Evolutionary conservation across 768 basidiomycete species (phyloP).

Genomic region (Hypsizygus marmoreus): DNA sequence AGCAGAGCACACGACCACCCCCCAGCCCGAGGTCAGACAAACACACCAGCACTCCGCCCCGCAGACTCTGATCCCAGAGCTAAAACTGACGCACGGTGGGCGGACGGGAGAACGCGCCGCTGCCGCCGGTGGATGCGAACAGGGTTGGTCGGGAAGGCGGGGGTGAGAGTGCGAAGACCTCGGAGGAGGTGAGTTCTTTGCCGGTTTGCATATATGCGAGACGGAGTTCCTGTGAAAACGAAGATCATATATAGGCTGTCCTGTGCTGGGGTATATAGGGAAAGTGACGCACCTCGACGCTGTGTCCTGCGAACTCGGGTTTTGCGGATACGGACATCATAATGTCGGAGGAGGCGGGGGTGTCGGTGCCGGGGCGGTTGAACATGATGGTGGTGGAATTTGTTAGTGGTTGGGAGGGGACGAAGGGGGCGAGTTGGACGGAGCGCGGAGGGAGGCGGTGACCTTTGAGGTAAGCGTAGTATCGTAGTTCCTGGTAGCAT

Average conservation of each 20-base stretch:
- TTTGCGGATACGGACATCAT: constrained; percentile 38
- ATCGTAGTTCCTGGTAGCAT: constrained; percentile 44
- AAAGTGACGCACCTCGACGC: constrained; percentile 44
- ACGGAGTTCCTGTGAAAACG: constrained; percentile 49
- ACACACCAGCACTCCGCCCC: too few relatives aligned
- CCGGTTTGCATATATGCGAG: constrained; percentile 43
- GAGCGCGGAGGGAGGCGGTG: constrained; percentile 30
- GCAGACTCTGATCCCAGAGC: too few relatives aligned
- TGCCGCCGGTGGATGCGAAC: background rate
- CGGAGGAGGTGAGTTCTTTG: constrained; percentile 47
- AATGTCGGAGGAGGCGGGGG: constrained; percentile 27
- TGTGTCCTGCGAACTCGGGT: constrained; percentile 41
- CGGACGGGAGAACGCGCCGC: constrained; percentile 2
- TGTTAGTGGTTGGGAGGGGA: constrained; percentile 2
- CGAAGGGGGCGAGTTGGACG: constrained; percentile 28
- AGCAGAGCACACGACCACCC: too few relatives aligned
- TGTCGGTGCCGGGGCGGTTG: constrained; percentile 2
- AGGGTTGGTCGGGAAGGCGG: background rate
- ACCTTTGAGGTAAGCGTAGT: constrained; percentile 40
- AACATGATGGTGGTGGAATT: background rate
- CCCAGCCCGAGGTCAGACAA: too few relatives aligned
- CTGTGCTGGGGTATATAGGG: background rate
- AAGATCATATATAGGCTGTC: background rate
- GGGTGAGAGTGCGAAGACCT: constrained; percentile 25
- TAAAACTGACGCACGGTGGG: too few relatives aligned